Conservation (phyloP, 2,329 filamentous ascomycete species). For the Colletotrichum sp. region DNA sequence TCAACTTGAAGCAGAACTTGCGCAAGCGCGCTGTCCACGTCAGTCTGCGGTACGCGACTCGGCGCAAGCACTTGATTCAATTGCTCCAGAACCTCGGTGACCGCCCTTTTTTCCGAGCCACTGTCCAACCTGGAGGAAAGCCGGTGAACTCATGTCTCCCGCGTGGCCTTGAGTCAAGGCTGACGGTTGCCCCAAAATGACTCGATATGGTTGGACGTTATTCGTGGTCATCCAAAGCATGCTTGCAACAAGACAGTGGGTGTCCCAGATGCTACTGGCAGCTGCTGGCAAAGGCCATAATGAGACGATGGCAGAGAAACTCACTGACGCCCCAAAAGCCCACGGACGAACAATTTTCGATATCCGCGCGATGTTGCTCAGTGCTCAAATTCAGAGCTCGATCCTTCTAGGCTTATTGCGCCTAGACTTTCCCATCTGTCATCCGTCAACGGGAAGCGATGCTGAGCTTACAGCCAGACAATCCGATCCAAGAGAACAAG, state of each 20-base stretch:
- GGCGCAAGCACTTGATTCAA: background rate
- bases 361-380: background rate
- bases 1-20: conserved; percentile 2
- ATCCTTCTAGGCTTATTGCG: background rate
- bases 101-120: background rate
- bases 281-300: background rate
- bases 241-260: background rate
- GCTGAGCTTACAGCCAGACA: background rate
- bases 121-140: background rate
- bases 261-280: conserved; percentile 7
- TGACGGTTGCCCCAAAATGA: background rate
- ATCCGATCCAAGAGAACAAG: background rate
- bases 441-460: background rate
- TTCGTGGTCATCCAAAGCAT: background rate
- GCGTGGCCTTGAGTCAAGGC: background rate
- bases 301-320: background rate
- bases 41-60: background rate
- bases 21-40: background rate
- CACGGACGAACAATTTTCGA: background rate
- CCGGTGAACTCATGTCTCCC: background rate
- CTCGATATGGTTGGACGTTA: background rate
- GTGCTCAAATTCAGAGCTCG: background rate
- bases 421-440: background rate
- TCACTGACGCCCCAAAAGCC: background rate
- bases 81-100: background rate